Percentiles rank a stretch among this genome's conserved stretches.
These are phyloP conservation scores for Phytophthora pluvialis DNA, from an alignment of 352 stramenopile genomes.

Conservation along the genomic window DNA sequence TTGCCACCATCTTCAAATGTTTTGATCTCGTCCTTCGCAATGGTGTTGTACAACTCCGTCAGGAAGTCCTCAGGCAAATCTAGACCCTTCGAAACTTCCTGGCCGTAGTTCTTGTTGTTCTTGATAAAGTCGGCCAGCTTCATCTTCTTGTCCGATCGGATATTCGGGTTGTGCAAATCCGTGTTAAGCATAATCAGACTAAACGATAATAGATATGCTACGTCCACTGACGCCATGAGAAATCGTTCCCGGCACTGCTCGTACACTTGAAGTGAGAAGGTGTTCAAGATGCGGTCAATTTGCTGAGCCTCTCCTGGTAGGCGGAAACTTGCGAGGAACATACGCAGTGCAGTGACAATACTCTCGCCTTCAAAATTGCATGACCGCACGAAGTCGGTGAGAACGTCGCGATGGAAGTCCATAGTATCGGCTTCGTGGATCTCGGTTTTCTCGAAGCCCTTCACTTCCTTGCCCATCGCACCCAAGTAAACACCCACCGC, in stretches of 20 bases:
- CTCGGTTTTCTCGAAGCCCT: constrained; percentile 72
- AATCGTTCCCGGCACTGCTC: constrained; percentile 85
- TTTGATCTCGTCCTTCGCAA: constrained; percentile 80
- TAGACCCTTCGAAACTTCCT: constrained; percentile 77
- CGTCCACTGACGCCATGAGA: constrained; percentile 86
- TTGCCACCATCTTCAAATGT: constrained; percentile 85
- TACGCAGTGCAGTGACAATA: constrained; percentile 75
- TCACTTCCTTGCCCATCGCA: constrained; percentile 80
- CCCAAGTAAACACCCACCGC: constrained; percentile 88
- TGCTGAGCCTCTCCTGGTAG: constrained; percentile 88
- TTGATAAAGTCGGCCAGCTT: constrained; percentile 86
- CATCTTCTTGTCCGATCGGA: constrained; percentile 88
- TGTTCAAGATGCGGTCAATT: constrained; percentile 90
- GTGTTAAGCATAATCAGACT: constrained; percentile 92
- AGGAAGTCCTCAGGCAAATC: constrained; percentile 80
- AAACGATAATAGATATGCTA: constrained; percentile 92
- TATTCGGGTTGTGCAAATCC: constrained; percentile 89
- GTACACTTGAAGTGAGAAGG: constrained; percentile 87
- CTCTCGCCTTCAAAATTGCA: constrained; percentile 86
- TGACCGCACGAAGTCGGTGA: constrained; percentile 72
- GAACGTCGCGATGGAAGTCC: constrained; percentile 84
- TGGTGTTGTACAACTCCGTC: constrained; percentile 75
- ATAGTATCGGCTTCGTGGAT: constrained; percentile 86
- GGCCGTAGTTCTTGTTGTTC: constrained; percentile 91
- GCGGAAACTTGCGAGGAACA: constrained; percentile 88